Percentiles rank a stretch among this genome's conserved stretches.
These are phyloP conservation scores for Curvularia eragrostidis DNA, from an alignment of 2,329 filamentous ascomycete species.

Conservation along the genomic window DNA sequence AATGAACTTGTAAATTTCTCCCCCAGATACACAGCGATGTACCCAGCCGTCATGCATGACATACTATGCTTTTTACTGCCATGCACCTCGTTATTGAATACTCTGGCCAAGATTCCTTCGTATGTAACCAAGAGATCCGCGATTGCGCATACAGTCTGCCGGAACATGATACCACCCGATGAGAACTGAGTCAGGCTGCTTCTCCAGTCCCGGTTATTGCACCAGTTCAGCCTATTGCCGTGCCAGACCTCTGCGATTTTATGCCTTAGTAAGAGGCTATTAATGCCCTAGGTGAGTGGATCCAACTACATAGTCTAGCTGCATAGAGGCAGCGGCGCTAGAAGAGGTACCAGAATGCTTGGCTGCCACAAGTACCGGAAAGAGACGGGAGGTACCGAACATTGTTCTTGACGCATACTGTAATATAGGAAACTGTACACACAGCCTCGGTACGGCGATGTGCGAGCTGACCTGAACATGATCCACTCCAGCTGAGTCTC, in stretches of 20 bases:
- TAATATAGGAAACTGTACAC: slow-evolving; percentile 13
- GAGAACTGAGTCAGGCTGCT: not conserved
- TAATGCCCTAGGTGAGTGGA: not conserved
- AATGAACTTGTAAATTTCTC: not conserved
- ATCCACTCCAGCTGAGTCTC: not conserved
- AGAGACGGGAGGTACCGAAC: slow-evolving; percentile 5
- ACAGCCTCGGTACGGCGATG: slow-evolving; percentile 9
- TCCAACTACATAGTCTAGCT: slow-evolving; percentile 3
- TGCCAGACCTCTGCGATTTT: not conserved
- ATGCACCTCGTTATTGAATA: not conserved
- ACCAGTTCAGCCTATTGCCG: not conserved
- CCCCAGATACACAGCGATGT: not conserved
- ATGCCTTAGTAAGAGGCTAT: not conserved
- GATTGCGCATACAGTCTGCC: not conserved
- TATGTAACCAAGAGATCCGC: not conserved
- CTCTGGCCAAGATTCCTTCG: not conserved
- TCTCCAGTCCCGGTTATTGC: not conserved
- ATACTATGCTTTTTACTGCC: not conserved
- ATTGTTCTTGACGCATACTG: slow-evolving; percentile 5
- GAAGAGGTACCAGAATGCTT: slow-evolving; percentile 8
- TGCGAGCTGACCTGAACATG: slow-evolving; percentile 8
- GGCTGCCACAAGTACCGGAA: slow-evolving; percentile 5
- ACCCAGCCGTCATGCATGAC: not conserved
- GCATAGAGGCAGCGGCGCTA: not conserved
- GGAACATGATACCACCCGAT: not conserved